Evolutionary conservation across 108 stramenopile species (phyloP), one percentile per base, ranked within the genome.

Genomic region (Epipyxis sp.): DNA sequence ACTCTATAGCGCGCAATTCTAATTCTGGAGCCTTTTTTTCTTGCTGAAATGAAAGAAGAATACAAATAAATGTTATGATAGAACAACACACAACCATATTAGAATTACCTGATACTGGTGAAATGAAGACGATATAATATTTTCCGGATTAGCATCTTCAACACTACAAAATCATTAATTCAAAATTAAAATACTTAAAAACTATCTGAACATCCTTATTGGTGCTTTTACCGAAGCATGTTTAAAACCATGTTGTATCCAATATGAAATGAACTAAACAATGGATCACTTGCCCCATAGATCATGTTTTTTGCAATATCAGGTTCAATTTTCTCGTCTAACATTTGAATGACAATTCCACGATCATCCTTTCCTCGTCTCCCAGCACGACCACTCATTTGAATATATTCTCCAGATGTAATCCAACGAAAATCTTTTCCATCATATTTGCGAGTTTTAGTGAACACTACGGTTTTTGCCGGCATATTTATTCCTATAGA

Each of bases 401-500:
- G 98, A 50, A 95, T 99, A 86, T 98, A 98, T 81, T 97, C 96
- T 35, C 95, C 96, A 16, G 91, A 42, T 2, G 45, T 78, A 58
- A 85, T 43, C 68, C 80, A 88, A 40, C 89, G 86, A 65, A 87
- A 87, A 45, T 86, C 85, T 20, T 62, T 34, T 20, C 99, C 99
- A 80, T 99, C 99, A 87, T 91, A 98, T 83, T 99, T 99, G 50
- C 95, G 81, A 0, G 90, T 93, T 76, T 92, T 94, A 40, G 97
- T 98, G 81, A 99, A 99, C 3, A 99, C 96, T 10, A 99, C 99
- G 1, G 99, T 98, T 78, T 94, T 92, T n/a, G 98, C 98, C 13
- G 98, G 98, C 97, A 98, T 98, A 86, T 99, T 99, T 80, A 99
- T 94, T 27, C 98, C 98, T 41, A 99, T 99, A 39, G 93, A 88